Conservation (phyloP, 1,139 yeast species). For the Petasospora rhodanensis region DNA sequence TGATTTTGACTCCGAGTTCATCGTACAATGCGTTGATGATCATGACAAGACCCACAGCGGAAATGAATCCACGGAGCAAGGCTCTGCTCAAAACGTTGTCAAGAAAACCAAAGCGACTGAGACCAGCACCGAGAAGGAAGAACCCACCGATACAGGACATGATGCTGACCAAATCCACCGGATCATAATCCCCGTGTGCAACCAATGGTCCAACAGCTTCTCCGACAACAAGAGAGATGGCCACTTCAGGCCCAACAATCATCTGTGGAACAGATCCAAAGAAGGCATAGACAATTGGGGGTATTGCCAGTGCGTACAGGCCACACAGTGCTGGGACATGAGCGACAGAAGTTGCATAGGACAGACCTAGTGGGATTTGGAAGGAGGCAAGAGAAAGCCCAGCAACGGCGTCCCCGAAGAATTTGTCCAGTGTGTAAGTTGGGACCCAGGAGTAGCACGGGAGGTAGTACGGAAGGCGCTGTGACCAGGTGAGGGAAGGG, state of each 20-base stretch:
- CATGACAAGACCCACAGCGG: constrained; percentile 93
- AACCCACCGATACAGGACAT: constrained; percentile 78
- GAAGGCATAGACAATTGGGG: constrained; percentile 77
- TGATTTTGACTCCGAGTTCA: constrained; percentile 57
- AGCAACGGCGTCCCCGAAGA: constrained; percentile 75
- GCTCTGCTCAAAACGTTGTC: constrained; percentile 86
- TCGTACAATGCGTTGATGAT: constrained; percentile 70
- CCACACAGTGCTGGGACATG: constrained; percentile 90
- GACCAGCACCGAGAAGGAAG: constrained; percentile 68
- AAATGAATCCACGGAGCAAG: constrained; percentile 79
- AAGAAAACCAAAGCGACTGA: constrained; percentile 80
- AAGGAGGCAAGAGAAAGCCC: constrained; percentile 88
- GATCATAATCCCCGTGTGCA: constrained; percentile 48
- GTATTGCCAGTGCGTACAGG: constrained; percentile 70
- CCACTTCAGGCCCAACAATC: constrained; percentile 97
- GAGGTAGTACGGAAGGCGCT: constrained; percentile 59
- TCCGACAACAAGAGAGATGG: constrained; percentile 86
- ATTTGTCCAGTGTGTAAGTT: constrained; percentile 45
- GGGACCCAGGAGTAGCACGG: constrained; percentile 83
- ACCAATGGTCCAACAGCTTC: constrained; percentile 75
- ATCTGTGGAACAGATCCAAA: constrained; percentile 93
- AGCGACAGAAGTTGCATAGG: constrained; percentile 87
- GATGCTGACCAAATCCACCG: constrained; percentile 66
- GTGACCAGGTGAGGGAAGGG: constrained; percentile 15
- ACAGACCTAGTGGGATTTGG: constrained; percentile 84